Percentiles rank a stretch among this genome's conserved stretches.
phyloP scores from a whole-genome alignment of 2,329 filamentous ascomycete genomes.

The Aspergillus phoenicis region DNA sequence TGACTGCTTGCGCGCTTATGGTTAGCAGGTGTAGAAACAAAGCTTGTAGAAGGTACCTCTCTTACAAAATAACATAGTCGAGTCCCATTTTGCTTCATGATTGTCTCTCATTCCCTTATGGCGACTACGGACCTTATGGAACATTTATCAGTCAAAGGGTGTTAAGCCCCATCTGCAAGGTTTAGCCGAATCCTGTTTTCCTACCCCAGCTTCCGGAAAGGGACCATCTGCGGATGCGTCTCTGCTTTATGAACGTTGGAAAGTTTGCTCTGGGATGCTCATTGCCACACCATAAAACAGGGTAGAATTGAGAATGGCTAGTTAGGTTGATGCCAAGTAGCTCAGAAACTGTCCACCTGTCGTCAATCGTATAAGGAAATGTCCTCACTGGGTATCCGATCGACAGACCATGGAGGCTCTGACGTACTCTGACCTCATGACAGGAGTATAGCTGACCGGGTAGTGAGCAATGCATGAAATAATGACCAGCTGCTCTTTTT shows the following conservation, averaged over 20 bases:
- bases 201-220: neutral
- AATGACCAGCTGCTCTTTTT: too few relatives aligned
- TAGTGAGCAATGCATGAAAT: too few relatives aligned
- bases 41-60: neutral
- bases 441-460: too few relatives aligned
- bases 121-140: too few relatives aligned
- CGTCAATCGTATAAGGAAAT: too few relatives aligned
- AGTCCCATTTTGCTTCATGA: neutral
- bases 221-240: neutral
- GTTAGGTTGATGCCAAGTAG: too few relatives aligned
- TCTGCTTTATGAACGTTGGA: neutral
- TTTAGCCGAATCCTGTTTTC: neutral
- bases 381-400: too few relatives aligned
- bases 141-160: neutral
- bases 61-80: constrained; percentile 15
- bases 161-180: neutral
- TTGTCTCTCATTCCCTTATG: neutral
- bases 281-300: too few relatives aligned
- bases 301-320: too few relatives aligned
- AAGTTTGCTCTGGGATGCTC: neutral
- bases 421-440: too few relatives aligned
- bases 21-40: neutral
- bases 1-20: constrained; percentile 50
- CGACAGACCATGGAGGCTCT: too few relatives aligned
- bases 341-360: too few relatives aligned